Evolutionary conservation across 805 yeast species (phyloP).

Genomic region (Ogataea naganishii): DNA sequence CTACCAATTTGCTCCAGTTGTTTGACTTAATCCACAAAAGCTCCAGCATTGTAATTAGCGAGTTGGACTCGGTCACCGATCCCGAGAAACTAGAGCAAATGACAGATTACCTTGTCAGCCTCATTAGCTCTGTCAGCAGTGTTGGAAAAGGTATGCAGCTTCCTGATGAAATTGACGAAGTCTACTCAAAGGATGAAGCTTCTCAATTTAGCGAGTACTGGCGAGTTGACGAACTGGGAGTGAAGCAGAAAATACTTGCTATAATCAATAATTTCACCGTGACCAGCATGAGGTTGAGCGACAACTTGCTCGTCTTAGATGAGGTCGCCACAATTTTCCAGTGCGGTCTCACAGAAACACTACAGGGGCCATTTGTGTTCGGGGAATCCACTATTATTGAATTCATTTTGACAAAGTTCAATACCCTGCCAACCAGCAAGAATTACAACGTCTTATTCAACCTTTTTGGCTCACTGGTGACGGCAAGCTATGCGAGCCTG

Average conservation of each 20-base stretch:
- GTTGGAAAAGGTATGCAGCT: constrained; percentile 61
- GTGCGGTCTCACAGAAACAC: constrained; percentile 52
- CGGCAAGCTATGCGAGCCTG: constrained; percentile 26
- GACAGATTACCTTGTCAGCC: constrained; percentile 41
- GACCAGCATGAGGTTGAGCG: constrained; percentile 26
- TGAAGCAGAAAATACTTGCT: constrained; percentile 33
- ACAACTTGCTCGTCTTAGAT: constrained; percentile 48
- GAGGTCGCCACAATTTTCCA: constrained; percentile 55
- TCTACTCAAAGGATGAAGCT: constrained; percentile 25
- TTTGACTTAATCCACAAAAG: constrained; percentile 15
- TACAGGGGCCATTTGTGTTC: constrained; percentile 62
- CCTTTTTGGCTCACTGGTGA: constrained; percentile 35
- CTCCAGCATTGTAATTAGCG: constrained; percentile 7
- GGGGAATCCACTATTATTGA: constrained; percentile 29
- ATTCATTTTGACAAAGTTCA: constrained; percentile 28
- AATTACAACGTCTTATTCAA: constrained; percentile 36
- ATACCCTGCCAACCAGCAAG: constrained; percentile 16
- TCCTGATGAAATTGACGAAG: constrained; percentile 37
- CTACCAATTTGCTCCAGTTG: constrained; percentile 14
- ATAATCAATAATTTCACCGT: constrained; percentile 35
- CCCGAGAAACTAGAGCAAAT: constrained; percentile 16
- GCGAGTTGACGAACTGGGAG: constrained; percentile 35
- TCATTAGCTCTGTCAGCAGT: constrained; percentile 57
- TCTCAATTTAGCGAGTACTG: constrained; percentile 30
- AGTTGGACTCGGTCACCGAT: constrained; percentile 5